Conservation (phyloP, 1,284 basidiomycete species). For the Cystobasidiaceae sp. region DNA sequence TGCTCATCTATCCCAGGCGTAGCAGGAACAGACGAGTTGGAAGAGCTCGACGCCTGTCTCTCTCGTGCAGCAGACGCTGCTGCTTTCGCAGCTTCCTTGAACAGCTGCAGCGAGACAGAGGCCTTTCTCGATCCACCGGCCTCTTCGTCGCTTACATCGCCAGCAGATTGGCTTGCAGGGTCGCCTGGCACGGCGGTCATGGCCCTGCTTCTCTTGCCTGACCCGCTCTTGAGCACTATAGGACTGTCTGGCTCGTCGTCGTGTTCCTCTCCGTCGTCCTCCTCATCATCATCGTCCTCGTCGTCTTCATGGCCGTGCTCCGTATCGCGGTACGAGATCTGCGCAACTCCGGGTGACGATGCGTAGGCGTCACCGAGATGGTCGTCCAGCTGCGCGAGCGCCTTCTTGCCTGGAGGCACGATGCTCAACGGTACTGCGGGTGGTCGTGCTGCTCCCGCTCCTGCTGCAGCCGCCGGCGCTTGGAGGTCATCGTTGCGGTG, state of each 20-base stretch:
- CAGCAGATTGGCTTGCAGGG: too few relatives aligned
- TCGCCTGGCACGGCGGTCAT: too few relatives aligned
- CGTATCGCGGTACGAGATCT: conserved; percentile 19
- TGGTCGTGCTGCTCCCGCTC: not conserved
- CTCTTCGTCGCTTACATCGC: conserved; percentile 11
- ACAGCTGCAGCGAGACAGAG: conserved; percentile 39
- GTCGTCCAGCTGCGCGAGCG: conserved; percentile 1
- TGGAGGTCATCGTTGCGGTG: not conserved
- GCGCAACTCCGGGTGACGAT: conserved; percentile 15
- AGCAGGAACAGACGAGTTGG: not conserved
- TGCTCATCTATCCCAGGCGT: not conserved
- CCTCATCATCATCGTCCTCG: conserved; percentile 4
- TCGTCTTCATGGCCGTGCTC: conserved; percentile 28
- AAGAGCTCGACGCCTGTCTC: not conserved
- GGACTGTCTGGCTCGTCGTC: conserved; percentile 2
- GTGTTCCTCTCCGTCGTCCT: not conserved
- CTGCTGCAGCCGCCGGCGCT: not conserved
- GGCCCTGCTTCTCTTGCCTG: not conserved
- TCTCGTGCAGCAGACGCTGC: conserved; percentile 27
- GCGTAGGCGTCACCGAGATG: conserved; percentile 1
- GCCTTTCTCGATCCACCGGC: conserved; percentile 35
- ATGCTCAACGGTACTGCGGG: not conserved
- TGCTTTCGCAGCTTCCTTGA: conserved; percentile 37
- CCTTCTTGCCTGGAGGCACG: not conserved
- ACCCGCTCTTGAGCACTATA: not conserved